These are phyloP conservation scores for Neonothopanus nambi DNA, from an alignment of 1,284 basidiomycete species.

Conservation along the genomic window DNA sequence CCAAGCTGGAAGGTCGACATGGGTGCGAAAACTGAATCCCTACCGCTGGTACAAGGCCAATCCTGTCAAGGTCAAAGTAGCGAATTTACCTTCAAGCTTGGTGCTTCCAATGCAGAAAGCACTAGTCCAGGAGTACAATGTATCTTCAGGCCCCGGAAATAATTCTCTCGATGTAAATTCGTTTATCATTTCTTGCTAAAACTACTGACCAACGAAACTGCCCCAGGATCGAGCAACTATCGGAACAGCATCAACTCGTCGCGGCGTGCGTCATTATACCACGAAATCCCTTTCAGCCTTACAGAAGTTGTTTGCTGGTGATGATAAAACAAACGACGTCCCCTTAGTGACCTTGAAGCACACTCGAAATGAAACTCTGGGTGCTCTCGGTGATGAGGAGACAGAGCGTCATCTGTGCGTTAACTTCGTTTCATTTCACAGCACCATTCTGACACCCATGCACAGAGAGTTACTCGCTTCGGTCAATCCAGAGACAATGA, in stretches of 20 bases:
- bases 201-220: neutral
- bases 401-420: conserved; percentile 73
- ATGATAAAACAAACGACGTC: conserved; percentile 55
- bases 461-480: conserved; percentile 66
- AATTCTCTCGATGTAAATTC: conserved; percentile 27
- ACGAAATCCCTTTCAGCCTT: conserved; percentile 59
- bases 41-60: conserved; percentile 81
- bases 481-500: conserved; percentile 51
- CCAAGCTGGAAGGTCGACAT: conserved; percentile 55
- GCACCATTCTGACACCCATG: neutral
- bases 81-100: conserved; percentile 69
- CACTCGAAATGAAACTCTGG: conserved; percentile 43
- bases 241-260: conserved; percentile 19
- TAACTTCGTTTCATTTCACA: neutral
- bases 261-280: conserved; percentile 47
- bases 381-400: conserved; percentile 53
- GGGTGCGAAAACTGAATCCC: conserved; percentile 84
- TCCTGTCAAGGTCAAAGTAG: conserved; percentile 73
- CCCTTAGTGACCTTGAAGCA: conserved; percentile 59
- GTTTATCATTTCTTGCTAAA: conserved; percentile 3
- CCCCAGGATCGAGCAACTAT: conserved; percentile 3
- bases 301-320: conserved; percentile 69
- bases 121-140: conserved; percentile 62
- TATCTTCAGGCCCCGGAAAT: conserved; percentile 36
- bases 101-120: conserved; percentile 78